Conservation (phyloP, 1,284 basidiomycete genomes). For the Naganishia albida region DNA sequence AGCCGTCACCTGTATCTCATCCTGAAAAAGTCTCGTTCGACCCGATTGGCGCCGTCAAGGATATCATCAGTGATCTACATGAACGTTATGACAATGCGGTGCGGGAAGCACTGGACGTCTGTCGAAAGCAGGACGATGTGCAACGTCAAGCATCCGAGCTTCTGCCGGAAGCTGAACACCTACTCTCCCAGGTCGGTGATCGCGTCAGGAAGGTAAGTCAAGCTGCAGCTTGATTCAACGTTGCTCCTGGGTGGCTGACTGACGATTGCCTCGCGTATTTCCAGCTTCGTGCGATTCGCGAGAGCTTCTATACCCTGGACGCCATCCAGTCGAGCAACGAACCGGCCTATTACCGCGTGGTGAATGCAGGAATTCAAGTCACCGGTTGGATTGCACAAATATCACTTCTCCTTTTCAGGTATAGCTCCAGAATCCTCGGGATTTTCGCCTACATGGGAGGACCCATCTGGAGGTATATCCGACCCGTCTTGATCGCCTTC, state of each 20-base stretch:
- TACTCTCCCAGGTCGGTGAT: conserved; percentile 22
- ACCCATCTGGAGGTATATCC: not conserved
- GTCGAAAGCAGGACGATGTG: conserved; percentile 21
- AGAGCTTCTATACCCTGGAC: conserved; percentile 22
- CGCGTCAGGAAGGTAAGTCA: conserved; percentile 16
- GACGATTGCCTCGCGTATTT: not conserved
- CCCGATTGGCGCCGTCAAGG: not conserved
- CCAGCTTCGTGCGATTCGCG: conserved; percentile 20
- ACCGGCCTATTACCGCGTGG: conserved; percentile 22
- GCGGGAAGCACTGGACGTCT: conserved; percentile 15
- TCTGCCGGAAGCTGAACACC: conserved; percentile 16
- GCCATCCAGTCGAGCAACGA: conserved; percentile 18
- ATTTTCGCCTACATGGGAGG: not conserved
- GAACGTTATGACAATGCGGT: conserved; percentile 10
- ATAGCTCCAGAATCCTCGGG: not conserved
- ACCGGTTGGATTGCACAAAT: not conserved
- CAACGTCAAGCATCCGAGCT: conserved; percentile 16
- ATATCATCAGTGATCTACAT: conserved; percentile 11
- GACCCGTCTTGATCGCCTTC: not conserved
- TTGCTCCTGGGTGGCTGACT: not conserved
- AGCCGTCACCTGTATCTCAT: not conserved
- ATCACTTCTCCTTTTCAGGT: conserved; percentile 1
- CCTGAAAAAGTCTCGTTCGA: not conserved
- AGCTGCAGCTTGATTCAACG: not conserved
- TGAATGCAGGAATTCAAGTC: conserved; percentile 8